Base-by-base conservation (phyloP, 2,329 filamentous ascomycete species). In the Fusarium sp. region DNA sequence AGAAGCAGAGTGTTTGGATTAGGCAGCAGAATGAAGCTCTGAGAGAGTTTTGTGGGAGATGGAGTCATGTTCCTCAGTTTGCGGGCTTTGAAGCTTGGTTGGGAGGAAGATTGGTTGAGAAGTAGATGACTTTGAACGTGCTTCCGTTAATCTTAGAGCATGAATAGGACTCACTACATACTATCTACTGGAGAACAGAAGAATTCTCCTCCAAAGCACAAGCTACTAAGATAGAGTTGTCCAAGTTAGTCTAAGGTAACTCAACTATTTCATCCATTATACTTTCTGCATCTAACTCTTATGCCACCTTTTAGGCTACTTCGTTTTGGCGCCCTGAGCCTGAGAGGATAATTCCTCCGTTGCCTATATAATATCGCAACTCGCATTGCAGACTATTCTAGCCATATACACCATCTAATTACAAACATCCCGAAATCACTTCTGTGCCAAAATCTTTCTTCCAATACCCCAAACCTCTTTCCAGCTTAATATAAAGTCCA, bases 1-100 rank as follows among this genome's bases (percentile, higher is more conserved):
- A 59, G 18, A 52, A 49, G 18, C 70, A 74, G 27, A 44, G 48
- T 8, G 45, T 27, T 6, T 78, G 72, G 61, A 52, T 74, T 6
- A 20, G 69, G 12, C 77, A 83, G 58, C 79, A 83, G 41, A 84
- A 84, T 72, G 56, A 69, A 34, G 79, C 77, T 0, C 52, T 88
- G 58, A 68, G 74, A 3, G 49, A 49, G 1, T 85, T 85, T 54
- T 88, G 86, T 69, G 72, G 77, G 16, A 65, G 62, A 4, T 81
- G 83, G 78, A 74, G 71, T 22, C 69, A 78, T 5, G 78, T 82
- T 10, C 81, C 79, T 16, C 78, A 87, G 73, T 86, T 87, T 76
- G 80, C 77, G 8, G 85, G 80, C 0, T 85, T 81, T 65, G 75
- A 71, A 9, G 80, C 80, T 3, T 87, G 85, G 85, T 67, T 85